Evolutionary conservation across 192 early-diverging fungal genomes (phyloP).

Genomic region (Mortierella alpina): DNA sequence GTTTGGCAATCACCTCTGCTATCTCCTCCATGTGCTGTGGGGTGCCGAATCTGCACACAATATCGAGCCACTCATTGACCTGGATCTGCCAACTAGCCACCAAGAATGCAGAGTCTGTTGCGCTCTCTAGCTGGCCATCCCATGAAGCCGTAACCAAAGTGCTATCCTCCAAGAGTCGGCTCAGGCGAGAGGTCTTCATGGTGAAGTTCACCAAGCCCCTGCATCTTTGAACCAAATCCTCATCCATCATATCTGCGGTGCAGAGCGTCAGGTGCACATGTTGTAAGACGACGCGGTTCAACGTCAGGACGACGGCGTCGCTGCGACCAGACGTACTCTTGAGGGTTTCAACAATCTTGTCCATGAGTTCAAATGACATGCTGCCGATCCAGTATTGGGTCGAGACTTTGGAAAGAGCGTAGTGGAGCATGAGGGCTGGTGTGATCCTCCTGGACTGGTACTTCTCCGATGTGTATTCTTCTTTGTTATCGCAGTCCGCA

Average conservation of each 20-base stretch:
- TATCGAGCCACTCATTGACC: slow-evolving; percentile 63
- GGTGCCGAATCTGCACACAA: slow-evolving; percentile 50
- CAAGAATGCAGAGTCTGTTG: slow-evolving; percentile 21
- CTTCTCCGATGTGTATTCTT: neutral
- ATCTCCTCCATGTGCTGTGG: slow-evolving; percentile 40
- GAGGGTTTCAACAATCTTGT: slow-evolving; percentile 12
- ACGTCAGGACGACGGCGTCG: slow-evolving; percentile 20
- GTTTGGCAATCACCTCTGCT: slow-evolving; percentile 24
- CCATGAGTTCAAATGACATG: slow-evolving; percentile 13
- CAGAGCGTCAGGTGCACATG: slow-evolving; percentile 37
- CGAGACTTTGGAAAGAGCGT: slow-evolving; percentile 30
- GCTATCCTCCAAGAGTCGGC: slow-evolving; percentile 9
- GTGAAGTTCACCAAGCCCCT: slow-evolving; percentile 28
- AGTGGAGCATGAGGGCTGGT: slow-evolving; percentile 36
- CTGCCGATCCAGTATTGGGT: slow-evolving; percentile 33
- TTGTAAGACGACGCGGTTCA: slow-evolving; percentile 43
- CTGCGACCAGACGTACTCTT: slow-evolving; percentile 24
- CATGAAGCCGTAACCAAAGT: slow-evolving; percentile 5
- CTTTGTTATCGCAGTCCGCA: neutral
- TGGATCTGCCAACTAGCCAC: slow-evolving; percentile 64
- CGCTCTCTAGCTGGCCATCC: slow-evolving; percentile 28
- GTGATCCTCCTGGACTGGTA: slow-evolving; percentile 22
- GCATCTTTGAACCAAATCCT: slow-evolving; percentile 5
- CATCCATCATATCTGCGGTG: slow-evolving; percentile 16
- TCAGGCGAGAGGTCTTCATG: slow-evolving; percentile 31